Evolutionary conservation across 768 basidiomycete species (phyloP).

Genomic region (Hemileccinum rubropunctum): DNA sequence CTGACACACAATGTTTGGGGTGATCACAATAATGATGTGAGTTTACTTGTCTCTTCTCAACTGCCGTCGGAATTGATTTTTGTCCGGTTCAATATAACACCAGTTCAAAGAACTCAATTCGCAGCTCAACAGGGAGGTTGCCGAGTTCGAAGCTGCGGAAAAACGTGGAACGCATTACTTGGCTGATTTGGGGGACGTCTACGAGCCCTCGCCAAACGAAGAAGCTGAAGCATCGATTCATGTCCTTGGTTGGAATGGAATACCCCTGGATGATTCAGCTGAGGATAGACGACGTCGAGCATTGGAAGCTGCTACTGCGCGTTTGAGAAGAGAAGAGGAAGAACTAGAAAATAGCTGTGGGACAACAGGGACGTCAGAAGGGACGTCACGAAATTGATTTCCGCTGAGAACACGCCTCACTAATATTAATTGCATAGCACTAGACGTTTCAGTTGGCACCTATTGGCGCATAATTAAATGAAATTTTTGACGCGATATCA

Average conservation of each 20-base stretch:
- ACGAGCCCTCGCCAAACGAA: conserved; percentile 53
- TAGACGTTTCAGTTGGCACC: no score
- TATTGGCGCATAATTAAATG: no score
- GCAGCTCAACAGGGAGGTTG: conserved; percentile 67
- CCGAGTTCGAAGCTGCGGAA: conserved; percentile 57
- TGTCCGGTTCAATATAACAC: neutral
- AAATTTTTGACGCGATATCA: no score
- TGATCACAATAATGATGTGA: conserved; percentile 70
- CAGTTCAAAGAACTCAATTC: conserved; percentile 78
- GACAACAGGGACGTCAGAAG: conserved; percentile 33
- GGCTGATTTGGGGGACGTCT: conserved; percentile 32
- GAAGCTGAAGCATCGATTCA: conserved; percentile 54
- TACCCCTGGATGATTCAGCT: conserved; percentile 38
- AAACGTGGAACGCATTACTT: conserved; percentile 56
- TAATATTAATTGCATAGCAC: no score
- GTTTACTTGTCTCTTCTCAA: conserved; percentile 18
- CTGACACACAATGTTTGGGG: conserved; percentile 73
- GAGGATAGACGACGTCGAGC: conserved; percentile 57
- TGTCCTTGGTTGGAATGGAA: conserved; percentile 50
- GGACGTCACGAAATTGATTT: neutral
- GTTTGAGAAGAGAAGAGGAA: conserved; percentile 64
- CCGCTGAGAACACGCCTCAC: no score
- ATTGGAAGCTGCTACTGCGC: conserved; percentile 58
- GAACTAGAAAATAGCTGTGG: conserved; percentile 73
- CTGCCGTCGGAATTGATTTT: neutral